A percentile compares a stretch with the other conserved stretches of the same genome.
Conservation (phyloP, 192 early-diverging fungal species). For the Rhizophagus sp. region DNA sequence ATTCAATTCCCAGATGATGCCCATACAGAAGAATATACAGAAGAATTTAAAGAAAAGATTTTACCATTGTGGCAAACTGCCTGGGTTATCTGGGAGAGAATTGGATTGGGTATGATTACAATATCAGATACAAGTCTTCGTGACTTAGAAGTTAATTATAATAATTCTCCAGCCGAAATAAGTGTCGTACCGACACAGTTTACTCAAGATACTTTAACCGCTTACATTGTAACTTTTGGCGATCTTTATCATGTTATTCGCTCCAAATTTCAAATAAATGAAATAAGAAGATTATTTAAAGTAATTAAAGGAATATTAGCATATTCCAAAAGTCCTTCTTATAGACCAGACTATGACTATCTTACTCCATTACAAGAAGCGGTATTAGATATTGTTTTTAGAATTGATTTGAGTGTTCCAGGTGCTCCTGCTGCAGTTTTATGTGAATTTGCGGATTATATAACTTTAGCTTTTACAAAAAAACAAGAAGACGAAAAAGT, state of each 20-base stretch:
- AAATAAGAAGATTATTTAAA: constrained; percentile 48
- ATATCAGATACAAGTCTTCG: constrained; percentile 30
- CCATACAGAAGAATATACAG: constrained; percentile 25
- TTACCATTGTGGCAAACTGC: constrained; percentile 59
- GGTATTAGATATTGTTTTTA: constrained; percentile 55
- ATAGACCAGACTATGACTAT: constrained; percentile 54
- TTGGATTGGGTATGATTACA: constrained; percentile 61
- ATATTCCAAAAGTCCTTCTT: constrained; percentile 60
- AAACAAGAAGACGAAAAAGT: neutral
- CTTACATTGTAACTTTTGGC: constrained; percentile 60
- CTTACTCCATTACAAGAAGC: constrained; percentile 66
- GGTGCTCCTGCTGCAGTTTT: constrained; percentile 42
- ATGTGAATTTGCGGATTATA: constrained; percentile 45
- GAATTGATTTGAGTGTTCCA: constrained; percentile 32
- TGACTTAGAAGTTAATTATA: neutral
- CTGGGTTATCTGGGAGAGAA: constrained; percentile 73
- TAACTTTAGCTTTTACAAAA: constrained; percentile 43
- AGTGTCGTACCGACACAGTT: constrained; percentile 36
- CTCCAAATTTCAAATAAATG: constrained; percentile 51
- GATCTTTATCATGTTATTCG: constrained; percentile 63
- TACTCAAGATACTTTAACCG: constrained; percentile 72
- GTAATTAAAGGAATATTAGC: constrained; percentile 55
- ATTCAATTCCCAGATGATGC: constrained; percentile 39
- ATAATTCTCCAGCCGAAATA: constrained; percentile 29
- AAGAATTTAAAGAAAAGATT: constrained; percentile 35